phyloP scores from a whole-genome alignment of 768 basidiomycete genomes.

The Termitomyces sp. region DNA sequence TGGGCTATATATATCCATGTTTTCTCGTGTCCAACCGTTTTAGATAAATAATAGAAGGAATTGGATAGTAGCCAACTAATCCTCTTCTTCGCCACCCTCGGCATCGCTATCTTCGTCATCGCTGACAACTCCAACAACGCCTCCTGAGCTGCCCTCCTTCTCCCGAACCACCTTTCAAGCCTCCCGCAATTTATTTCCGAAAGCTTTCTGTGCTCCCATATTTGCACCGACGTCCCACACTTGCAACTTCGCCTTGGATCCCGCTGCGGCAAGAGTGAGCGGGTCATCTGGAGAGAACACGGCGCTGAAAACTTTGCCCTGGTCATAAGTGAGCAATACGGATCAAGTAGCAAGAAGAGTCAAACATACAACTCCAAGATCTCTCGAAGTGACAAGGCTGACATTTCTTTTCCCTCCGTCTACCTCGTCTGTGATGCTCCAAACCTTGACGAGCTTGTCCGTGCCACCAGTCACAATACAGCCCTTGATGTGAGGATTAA shows the following conservation, averaged over 20 bases:
- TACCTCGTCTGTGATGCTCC: constrained; percentile 79
- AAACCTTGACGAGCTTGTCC: constrained; percentile 94
- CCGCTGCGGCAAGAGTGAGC: constrained; percentile 89
- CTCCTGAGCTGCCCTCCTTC: constrained; percentile 48
- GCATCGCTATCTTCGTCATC: constrained; percentile 69
- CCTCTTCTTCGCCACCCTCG: constrained; percentile 31
- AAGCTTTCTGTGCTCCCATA: constrained; percentile 76
- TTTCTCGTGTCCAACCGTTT: background rate
- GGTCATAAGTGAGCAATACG: background rate
- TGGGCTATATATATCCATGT: constrained; percentile 5
- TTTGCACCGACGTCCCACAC: constrained; percentile 94
- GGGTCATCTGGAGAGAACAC: constrained; percentile 94
- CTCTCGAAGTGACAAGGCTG: constrained; percentile 80
- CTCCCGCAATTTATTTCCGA: constrained; percentile 71
- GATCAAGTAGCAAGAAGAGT: background rate
- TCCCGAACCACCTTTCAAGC: constrained; percentile 69
- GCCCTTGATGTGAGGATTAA: constrained; percentile 87
- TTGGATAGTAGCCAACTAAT: background rate
- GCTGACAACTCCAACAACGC: constrained; percentile 63
- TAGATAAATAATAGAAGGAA: background rate
- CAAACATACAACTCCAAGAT: constrained; percentile 80
- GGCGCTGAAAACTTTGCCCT: constrained; percentile 97
- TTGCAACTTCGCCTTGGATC: constrained; percentile 91
- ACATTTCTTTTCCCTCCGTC: constrained; percentile 67
- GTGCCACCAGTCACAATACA: constrained; percentile 92